Evolutionary conservation across 306 rosid species (phyloP).

Genomic region (Vigna angularis): DNA sequence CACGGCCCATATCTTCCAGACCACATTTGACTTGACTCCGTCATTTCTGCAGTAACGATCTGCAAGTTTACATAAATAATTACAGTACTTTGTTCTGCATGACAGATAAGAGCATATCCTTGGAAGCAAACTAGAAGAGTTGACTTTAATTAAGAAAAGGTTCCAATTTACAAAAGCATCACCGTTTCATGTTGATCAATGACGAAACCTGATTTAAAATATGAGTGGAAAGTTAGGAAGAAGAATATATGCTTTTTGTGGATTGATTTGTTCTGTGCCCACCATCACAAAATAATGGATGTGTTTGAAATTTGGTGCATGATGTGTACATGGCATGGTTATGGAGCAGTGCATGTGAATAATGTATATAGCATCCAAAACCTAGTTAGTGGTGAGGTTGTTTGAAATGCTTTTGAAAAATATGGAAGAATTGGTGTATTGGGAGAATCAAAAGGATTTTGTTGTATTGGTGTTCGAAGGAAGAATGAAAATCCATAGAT

Average conservation of each 20-base stretch:
- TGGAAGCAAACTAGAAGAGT: slow-evolving; percentile 2
- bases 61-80: neutral
- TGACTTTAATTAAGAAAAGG: slow-evolving; percentile 14
- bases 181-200: slow-evolving; percentile 1
- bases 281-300: slow-evolving; percentile 24
- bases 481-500: slow-evolving; percentile 30
- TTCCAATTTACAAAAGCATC: slow-evolving; percentile 11
- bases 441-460: slow-evolving; percentile 46
- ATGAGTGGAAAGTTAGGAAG: slow-evolving; percentile 41
- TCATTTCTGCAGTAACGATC: neutral
- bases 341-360: slow-evolving; percentile 7
- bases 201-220: slow-evolving; percentile 20
- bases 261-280: slow-evolving; percentile 13
- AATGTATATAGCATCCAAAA: neutral
- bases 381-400: slow-evolving; percentile 17
- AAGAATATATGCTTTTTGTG: slow-evolving; percentile 49
- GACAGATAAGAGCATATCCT: slow-evolving; percentile 26
- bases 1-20: slow-evolving; percentile 34
- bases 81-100: too few relatives aligned
- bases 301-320: slow-evolving; percentile 42
- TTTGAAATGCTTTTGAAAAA: slow-evolving; percentile 39
- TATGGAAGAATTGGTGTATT: slow-evolving; percentile 40
- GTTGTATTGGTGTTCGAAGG: slow-evolving; percentile 33
- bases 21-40: slow-evolving; percentile 40
- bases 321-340: slow-evolving; percentile 9